Percentiles rank a stretch among this genome's conserved stretches.
Evolutionary conservation across 257 asterid species (phyloP).

Genomic region (Nicotiana obtusifolia): DNA sequence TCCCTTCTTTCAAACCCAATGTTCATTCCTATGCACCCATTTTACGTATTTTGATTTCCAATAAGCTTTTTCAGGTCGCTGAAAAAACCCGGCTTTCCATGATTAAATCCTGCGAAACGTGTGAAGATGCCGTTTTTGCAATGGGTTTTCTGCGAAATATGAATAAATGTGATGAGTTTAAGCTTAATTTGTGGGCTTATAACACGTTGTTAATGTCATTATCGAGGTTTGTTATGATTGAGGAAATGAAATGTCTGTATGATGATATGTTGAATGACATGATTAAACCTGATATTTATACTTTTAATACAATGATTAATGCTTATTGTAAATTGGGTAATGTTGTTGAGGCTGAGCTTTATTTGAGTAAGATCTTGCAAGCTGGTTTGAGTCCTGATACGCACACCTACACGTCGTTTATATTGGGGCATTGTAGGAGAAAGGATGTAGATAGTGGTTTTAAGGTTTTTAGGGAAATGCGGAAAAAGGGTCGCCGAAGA

Average conservation of each 20-base stretch:
- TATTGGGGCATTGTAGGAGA: constrained; percentile 68
- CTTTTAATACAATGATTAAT: constrained; percentile 67
- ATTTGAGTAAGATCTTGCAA: constrained; percentile 47
- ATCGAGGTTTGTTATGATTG: constrained; percentile 47
- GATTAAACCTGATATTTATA: constrained; percentile 59
- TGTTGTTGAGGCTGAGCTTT: constrained; percentile 49
- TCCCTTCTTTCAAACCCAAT: constrained; percentile 50
- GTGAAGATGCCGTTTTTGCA: constrained; percentile 34
- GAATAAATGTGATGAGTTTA: constrained; percentile 39
- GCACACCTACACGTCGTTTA: constrained; percentile 66
- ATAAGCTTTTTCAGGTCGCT: constrained; percentile 34
- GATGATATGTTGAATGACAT: constrained; percentile 52
- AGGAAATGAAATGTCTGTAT: constrained; percentile 55
- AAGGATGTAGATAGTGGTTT: constrained; percentile 47
- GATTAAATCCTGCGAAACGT: constrained; percentile 47
- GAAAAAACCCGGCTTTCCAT: constrained; percentile 41
- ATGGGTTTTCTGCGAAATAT: constrained; percentile 37
- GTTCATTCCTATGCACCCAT: constrained; percentile 41
- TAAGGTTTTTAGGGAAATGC: constrained; percentile 44
- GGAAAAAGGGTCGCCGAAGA: constrained; percentile 48
- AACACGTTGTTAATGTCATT: constrained; percentile 54
- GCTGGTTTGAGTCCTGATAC: constrained; percentile 64
- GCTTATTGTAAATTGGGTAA: constrained; percentile 65
- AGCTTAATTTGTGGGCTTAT: constrained; percentile 43
- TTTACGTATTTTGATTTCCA: constrained; percentile 41